Percentiles rank a stretch among this genome's conserved stretches.
Conservation (phyloP, 1,284 basidiomycete genomes). For the Caloboletus inedulis region DNA sequence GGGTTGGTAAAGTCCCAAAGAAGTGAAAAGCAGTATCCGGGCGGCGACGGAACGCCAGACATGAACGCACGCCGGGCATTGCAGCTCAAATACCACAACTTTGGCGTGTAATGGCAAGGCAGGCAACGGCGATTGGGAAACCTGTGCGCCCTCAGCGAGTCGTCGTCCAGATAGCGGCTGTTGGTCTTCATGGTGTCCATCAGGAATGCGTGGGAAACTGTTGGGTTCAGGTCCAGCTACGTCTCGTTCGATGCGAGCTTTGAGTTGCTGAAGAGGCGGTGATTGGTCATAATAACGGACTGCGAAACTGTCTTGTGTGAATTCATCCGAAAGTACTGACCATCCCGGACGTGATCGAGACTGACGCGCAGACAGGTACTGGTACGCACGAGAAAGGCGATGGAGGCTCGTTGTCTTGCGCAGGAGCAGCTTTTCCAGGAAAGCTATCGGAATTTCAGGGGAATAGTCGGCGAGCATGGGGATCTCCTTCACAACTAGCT, state of each 20-base stretch:
- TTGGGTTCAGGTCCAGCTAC: not conserved
- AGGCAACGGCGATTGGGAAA: not conserved
- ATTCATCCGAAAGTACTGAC: slow-evolving; percentile 19
- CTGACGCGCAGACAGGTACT: slow-evolving; percentile 35
- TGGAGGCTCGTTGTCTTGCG: slow-evolving; percentile 28
- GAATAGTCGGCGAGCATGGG: slow-evolving; percentile 44
- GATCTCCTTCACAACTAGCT: slow-evolving; percentile 30
- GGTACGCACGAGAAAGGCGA: slow-evolving; percentile 28
- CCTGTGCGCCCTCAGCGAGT: not conserved
- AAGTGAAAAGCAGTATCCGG: no score
- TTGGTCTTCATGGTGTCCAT: no score
- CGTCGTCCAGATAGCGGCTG: not conserved
- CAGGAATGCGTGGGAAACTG: not conserved
- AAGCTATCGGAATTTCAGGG: slow-evolving; percentile 38
- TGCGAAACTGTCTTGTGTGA: slow-evolving; percentile 19
- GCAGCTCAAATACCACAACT: slow-evolving; percentile 5
- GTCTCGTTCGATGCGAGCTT: not conserved
- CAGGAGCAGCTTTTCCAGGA: slow-evolving; percentile 43
- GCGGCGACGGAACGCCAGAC: slow-evolving; percentile 6
- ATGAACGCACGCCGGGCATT: not conserved
- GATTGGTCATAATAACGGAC: slow-evolving; percentile 8
- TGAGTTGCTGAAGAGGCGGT: not conserved
- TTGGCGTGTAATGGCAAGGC: not conserved
- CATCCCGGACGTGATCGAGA: slow-evolving; percentile 1
- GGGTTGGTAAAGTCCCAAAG: no score